phyloP scores from a whole-genome alignment of 1,284 basidiomycete species.

The Cryptococcus maquisensis region DNA sequence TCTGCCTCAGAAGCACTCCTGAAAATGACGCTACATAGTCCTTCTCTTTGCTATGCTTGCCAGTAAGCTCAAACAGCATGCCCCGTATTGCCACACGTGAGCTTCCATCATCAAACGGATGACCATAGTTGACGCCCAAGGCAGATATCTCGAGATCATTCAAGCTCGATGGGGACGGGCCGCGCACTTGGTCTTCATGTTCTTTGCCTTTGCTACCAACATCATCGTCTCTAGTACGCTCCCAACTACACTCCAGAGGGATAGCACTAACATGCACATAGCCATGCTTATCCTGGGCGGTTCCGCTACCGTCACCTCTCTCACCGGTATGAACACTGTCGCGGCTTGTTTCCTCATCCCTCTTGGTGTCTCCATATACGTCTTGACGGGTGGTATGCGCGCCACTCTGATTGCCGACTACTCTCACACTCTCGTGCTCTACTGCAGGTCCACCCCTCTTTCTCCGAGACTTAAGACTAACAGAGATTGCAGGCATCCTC shows the following conservation, averaged over 20 bases:
- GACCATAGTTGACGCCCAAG: slow-evolving; percentile 31
- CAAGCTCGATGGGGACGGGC: slow-evolving; percentile 65
- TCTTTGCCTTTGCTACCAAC: slow-evolving; percentile 72
- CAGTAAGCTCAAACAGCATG: slow-evolving; percentile 57
- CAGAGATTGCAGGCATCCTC: slow-evolving; percentile 51
- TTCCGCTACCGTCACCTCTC: slow-evolving; percentile 67
- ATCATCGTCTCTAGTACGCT: slow-evolving; percentile 60
- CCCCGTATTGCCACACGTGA: slow-evolving; percentile 52
- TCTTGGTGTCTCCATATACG: slow-evolving; percentile 49
- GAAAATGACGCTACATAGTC: slow-evolving; percentile 38
- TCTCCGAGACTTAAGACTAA: slow-evolving; percentile 57
- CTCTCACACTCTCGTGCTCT: slow-evolving; percentile 74
- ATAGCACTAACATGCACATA: slow-evolving; percentile 1
- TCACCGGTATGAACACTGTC: slow-evolving; percentile 78
- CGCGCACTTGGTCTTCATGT: slow-evolving; percentile 72
- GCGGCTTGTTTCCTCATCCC: slow-evolving; percentile 69
- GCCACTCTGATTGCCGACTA: slow-evolving; percentile 55
- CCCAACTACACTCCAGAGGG: not conserved
- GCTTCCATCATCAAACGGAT: slow-evolving; percentile 35
- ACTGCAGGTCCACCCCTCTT: slow-evolving; percentile 62
- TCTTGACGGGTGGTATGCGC: slow-evolving; percentile 55
- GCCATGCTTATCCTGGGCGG: slow-evolving; percentile 62
- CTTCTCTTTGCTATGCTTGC: slow-evolving; percentile 56
- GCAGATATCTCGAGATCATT: slow-evolving; percentile 59
- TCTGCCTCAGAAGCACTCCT: not conserved